Percentiles rank a stretch among this genome's conserved stretches.
Evolutionary conservation across 2,329 filamentous ascomycete genomes (phyloP).

Genomic region (Alternaria triticimaculans): DNA sequence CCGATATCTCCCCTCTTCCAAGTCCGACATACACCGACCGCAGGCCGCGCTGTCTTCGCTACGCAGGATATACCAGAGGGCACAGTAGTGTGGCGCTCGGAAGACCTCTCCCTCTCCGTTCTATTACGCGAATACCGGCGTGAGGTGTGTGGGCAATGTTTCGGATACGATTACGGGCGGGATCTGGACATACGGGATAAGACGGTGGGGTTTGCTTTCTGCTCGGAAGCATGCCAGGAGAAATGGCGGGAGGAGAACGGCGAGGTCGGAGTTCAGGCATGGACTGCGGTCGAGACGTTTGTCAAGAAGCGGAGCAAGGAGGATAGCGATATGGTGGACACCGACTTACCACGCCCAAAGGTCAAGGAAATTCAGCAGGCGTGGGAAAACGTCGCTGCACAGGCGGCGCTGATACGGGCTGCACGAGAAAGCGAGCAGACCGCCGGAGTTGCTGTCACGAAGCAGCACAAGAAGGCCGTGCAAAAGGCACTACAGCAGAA

Average conservation of each 20-base stretch:
- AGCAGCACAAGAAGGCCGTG: conserved; percentile 42
- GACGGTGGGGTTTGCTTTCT: conserved; percentile 53
- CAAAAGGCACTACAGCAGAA: conserved; percentile 37
- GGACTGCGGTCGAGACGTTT: conserved; percentile 44
- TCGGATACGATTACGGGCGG: conserved; percentile 54
- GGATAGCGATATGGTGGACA: conserved; percentile 45
- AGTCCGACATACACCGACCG: conserved; percentile 50
- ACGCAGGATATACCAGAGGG: conserved; percentile 39
- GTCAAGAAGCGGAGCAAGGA: conserved; percentile 40
- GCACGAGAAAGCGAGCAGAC: conserved; percentile 23
- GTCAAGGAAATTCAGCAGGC: conserved; percentile 34
- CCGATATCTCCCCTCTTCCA: conserved; percentile 43
- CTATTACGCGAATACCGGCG: conserved; percentile 55
- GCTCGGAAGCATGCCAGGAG: conserved; percentile 44
- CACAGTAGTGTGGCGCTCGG: conserved; percentile 47
- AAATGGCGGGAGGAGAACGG: conserved; percentile 44
- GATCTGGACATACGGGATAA: conserved; percentile 49
- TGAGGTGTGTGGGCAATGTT: conserved; percentile 58
- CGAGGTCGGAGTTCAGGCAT: conserved; percentile 40
- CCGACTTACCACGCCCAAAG: conserved; percentile 34
- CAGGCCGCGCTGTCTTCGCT: conserved; percentile 56
- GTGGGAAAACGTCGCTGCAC: conserved; percentile 32
- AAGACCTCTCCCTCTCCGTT: conserved; percentile 50
- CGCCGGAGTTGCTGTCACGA: conserved; percentile 29
- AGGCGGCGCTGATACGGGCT: conserved; percentile 37